Evolutionary conservation across 2,329 filamentous ascomycete species (phyloP).

Genomic region (Cladobotryum mycophilum): DNA sequence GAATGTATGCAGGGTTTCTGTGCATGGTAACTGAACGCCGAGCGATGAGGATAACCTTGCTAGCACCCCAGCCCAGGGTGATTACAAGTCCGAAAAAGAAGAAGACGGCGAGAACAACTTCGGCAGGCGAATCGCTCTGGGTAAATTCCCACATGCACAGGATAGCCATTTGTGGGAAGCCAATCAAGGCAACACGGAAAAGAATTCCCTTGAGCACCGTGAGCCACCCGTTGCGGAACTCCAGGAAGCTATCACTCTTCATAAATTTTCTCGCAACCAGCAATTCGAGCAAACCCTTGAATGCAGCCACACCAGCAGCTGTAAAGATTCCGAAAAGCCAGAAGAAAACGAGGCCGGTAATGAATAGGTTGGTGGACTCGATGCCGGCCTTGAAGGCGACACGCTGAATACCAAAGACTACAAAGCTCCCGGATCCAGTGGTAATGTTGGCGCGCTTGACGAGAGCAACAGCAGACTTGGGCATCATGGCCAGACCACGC

Average conservation of each 20-base stretch:
- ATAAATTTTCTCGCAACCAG: conserved; percentile 70
- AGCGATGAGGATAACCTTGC: conserved; percentile 84
- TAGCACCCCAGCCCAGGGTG: conserved; percentile 78
- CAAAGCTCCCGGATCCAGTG: conserved; percentile 47
- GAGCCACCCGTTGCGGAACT: conserved; percentile 92
- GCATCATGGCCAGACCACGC: conserved; percentile 49
- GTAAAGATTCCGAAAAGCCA: conserved; percentile 74
- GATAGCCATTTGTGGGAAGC: conserved; percentile 85
- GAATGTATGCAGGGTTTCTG: conserved; percentile 93
- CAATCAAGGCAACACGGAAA: conserved; percentile 83
- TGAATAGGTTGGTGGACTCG: conserved; percentile 86
- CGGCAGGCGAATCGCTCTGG: conserved; percentile 73
- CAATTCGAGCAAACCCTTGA: conserved; percentile 76
- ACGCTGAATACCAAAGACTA: conserved; percentile 78
- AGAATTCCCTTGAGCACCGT: conserved; percentile 90
- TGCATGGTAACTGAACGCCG: conserved; percentile 85
- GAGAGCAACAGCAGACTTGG: conserved; percentile 35
- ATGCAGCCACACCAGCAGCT: conserved; percentile 63
- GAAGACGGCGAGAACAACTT: conserved; percentile 81
- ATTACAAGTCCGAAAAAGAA: conserved; percentile 76
- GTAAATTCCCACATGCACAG: conserved; percentile 94
- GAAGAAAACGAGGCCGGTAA: conserved; percentile 88
- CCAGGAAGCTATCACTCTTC: conserved; percentile 77
- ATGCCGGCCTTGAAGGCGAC: conserved; percentile 82
- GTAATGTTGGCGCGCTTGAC: conserved; percentile 50